Evolutionary conservation across 139 green algal genomes (phyloP), one percentile per base, ranked within the genome.

Genomic region (Chlorella sp.): DNA sequence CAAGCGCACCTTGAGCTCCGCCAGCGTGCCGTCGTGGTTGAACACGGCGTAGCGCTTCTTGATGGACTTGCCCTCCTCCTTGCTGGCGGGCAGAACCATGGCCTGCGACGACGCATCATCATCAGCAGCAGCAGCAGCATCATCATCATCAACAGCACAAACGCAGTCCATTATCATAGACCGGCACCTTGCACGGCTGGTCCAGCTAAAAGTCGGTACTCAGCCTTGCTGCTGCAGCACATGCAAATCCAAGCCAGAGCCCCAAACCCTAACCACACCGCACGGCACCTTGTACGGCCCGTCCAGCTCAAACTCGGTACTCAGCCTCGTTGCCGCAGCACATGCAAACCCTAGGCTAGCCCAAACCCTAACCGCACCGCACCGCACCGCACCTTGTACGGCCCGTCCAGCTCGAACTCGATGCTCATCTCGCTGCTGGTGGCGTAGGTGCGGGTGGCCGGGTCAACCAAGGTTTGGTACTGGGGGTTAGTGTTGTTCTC

Each of bases 31-130:
- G 77, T 98, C 94, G 69, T 84, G 78, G 77, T 97, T 96, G 89
- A 97, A 97, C 51, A 97, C 92, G 0, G 92, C 92, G 73, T 97
- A 97, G 27, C 95, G 92, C 88, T 99, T 99, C 87, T 99, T 99
- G 86, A 99, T 97, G 35, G 92, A 85, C 80, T 96, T 94, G 67
- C 94, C 95, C 85, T 99, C 95, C 82, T 98, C 93, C 79, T 98
- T 96, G 80, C 84, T 92, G 31, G 95, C 95, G 2, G 95, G 95
- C 71, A 97, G 80, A 42, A 97, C 87, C 92, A 97, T 97, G 63
- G 92, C 92, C 83, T 93, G 83, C 2, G 3, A 10, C 10, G 42
- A 10, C 10, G 42, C 42, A 55, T 10, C 42, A 55, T 10, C 42
- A 55, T 10, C 42, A 55, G 42, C 42, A 55, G 42, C 42, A 55